These are phyloP conservation scores for Huntiella bhutanensis DNA, from an alignment of 2,329 filamentous ascomycete genomes.

Conservation along the genomic window DNA sequence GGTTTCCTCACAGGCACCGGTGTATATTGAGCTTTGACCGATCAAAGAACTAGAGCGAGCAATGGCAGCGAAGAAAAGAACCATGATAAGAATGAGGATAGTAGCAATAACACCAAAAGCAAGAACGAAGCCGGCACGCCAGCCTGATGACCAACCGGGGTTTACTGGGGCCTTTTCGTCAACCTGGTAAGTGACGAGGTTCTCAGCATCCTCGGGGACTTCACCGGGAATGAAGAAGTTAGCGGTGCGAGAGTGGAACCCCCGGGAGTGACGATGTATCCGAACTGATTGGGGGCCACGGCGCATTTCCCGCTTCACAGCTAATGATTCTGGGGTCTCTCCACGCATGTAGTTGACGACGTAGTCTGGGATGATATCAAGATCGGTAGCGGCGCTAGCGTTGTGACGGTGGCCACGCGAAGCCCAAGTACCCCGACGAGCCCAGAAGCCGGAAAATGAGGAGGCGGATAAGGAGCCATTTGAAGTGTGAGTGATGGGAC, in stretches of 20 bases:
- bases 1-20: conserved; percentile 22
- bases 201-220: conserved; percentile 10
- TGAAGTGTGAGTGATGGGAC: background rate
- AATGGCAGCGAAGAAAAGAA: conserved; percentile 22
- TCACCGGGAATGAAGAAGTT: conserved; percentile 17
- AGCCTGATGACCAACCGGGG: conserved; percentile 21
- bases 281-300: conserved; percentile 7
- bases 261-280: conserved; percentile 7
- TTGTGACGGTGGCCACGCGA: conserved; percentile 7
- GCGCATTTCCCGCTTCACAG: conserved; percentile 23
- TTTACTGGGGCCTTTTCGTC: conserved; percentile 8
- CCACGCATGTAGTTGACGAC: conserved; percentile 35
- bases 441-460: conserved; percentile 8
- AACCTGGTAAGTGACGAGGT: background rate
- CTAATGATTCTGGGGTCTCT: conserved; percentile 34
- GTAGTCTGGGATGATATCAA: conserved; percentile 34
- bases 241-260: conserved; percentile 19
- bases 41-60: conserved; percentile 19
- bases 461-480: conserved; percentile 3
- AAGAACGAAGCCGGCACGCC: conserved; percentile 28
- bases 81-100: conserved; percentile 15
- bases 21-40: conserved; percentile 21
- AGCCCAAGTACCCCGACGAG: conserved; percentile 5
- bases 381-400: conserved; percentile 19
- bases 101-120: conserved; percentile 15